Base-by-base conservation (phyloP, 78 protist genomes). In the Guillardia theta region DNA sequence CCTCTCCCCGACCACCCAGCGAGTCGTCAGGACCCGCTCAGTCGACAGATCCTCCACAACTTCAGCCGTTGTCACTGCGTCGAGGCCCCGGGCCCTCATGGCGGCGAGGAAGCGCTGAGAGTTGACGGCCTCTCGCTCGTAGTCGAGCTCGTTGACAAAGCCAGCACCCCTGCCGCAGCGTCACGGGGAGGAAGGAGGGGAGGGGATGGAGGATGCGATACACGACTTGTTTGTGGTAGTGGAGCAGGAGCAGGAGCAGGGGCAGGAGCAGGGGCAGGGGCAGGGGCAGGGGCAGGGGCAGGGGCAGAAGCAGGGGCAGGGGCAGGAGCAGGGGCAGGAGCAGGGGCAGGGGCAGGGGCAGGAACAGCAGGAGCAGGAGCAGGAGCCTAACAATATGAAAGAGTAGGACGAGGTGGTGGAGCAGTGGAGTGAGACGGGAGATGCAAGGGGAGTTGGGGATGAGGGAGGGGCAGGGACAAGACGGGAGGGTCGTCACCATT, bases 91-190 rank as follows among this genome's bases (percentile, higher is more conserved):
- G 27, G 62, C 27, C 39, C 1, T 33, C 92, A 87, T 87, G 39
- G 92, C 92, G 4, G 5, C 92, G 50, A 44, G 62, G 37, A 44
- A 47, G 45, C 54, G 48, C 62, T 33, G 33, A 48, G 58, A 30
- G 93, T 90, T 58, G 8, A 36, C 41, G 62, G 94, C 94, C 87
- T 62, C 94, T 39, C 44, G 58, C 58, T 43, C 2, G 94, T 92
- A 92, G 58, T 92, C 94, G 30, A 76, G 47, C 94, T 92, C 94
- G 18, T 48, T 44, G 43, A 92, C 94, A 54, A 92, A 92, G 33
- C 94, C 94, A 0, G 70, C 70, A 0, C 94, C 94, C 94, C 94
- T n/a, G n/a, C n/a, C n/a, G n/a, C n/a, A n/a, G n/a, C n/a, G n/a
- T n/a, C n/a, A n/a, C n/a, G n/a, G n/a, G n/a, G n/a, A n/a, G n/a